Evolutionary conservation across 257 asterid species (phyloP).

Genomic region (Nicotiana tomentosiformis): DNA sequence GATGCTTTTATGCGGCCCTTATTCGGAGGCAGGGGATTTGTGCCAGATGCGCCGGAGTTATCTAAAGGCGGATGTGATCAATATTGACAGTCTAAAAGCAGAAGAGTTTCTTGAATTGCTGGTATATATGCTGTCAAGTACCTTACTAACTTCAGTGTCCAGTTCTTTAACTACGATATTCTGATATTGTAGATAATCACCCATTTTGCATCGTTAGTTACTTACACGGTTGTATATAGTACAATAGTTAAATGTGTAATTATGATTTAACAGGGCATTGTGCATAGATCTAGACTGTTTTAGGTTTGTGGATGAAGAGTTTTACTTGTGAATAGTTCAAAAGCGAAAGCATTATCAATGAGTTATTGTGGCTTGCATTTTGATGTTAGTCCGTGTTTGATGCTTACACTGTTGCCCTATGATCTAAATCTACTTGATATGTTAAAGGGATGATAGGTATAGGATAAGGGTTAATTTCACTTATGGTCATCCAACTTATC

Average conservation of each 20-base stretch:
- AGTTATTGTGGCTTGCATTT: background rate
- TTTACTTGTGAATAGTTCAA: too few relatives aligned
- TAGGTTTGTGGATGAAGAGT: too few relatives aligned
- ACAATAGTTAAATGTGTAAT: background rate
- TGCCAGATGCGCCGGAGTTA: slow-evolving; percentile 7
- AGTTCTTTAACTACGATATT: background rate
- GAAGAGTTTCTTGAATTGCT: background rate
- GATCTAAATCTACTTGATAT: too few relatives aligned
- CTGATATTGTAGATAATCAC: background rate
- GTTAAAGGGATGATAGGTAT: too few relatives aligned
- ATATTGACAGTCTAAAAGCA: background rate
- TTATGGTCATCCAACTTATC: too few relatives aligned
- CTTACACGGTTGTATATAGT: background rate
- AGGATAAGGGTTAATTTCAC: too few relatives aligned
- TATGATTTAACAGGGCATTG: background rate
- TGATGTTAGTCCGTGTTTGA: too few relatives aligned
- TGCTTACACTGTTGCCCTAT: background rate
- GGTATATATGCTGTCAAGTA: background rate
- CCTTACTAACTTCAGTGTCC: background rate
- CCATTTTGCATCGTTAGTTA: background rate
- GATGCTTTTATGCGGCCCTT: slow-evolving; percentile 54
- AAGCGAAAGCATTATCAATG: too few relatives aligned
- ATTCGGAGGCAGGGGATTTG: slow-evolving; percentile 57
- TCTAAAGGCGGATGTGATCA: slow-evolving; percentile 17
- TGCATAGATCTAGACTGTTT: too few relatives aligned